Base-by-base conservation (phyloP, 352 stramenopile species). In the Phytophthora sp. region DNA sequence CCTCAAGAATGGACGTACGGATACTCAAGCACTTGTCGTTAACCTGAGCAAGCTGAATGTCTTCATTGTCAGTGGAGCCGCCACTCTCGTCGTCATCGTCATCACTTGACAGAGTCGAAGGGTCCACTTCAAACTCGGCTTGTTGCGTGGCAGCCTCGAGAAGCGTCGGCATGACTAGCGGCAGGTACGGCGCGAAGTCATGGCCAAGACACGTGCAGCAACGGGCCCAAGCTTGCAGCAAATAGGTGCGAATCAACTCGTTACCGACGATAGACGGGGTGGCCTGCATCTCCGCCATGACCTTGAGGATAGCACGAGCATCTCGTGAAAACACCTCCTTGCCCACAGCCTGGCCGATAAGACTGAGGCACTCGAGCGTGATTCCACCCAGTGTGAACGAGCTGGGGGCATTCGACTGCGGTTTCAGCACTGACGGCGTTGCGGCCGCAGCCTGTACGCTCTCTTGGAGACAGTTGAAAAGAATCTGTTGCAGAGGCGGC, bases 211-310 rank as follows among this genome's bases (percentile, higher is more conserved):
- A 91, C 41, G 84, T 89, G 46, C 82, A 91, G 49, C 79, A 93
- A 1, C 87, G 82, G 21, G 84, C 84, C 82, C 84, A 95, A 2
- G 85, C 87, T 53, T 95, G 85, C 44, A 94, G 60, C 55, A 95
- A 57, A 47, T 95, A 95, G 29, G 86, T 93, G 23, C 85, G 85
- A 39, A 94, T 90, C 52, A 85, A 86, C 50, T 95, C 88, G 63
- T 94, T 91, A 51, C 84, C 77, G 13, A 87, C 84, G 29, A 94
- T 92, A 30, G 77, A 76, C 4, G 85, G 80, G 12, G 86, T 93
- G 51, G 88, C 86, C 57, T 95, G 85, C 85, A 94, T 94, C 56
- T 94, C 80, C 0, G 82, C 81, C 81, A 94, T 93, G 49, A 96
- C 74, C 71, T 88, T 88, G 57, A 97, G 81, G 41, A 96, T 84